These are phyloP conservation scores for Cyberlindnera sargentensis DNA, from an alignment of 805 yeast species.

Conservation along the genomic window DNA sequence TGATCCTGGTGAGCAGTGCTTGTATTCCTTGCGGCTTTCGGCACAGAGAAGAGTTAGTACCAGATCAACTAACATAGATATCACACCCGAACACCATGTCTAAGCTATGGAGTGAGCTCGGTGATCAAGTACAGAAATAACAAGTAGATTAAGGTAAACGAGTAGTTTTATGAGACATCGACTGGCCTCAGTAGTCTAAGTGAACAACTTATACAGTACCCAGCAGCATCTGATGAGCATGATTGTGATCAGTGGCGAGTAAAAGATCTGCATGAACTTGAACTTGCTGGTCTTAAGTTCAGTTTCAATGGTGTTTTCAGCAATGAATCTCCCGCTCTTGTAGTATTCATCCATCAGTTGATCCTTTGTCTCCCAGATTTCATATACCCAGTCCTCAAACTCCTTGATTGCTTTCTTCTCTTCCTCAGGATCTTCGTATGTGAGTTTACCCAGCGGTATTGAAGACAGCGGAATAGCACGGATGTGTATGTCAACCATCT, in stretches of 20 bases:
- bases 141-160: no score
- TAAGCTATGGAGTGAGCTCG: no score
- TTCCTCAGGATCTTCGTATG: conserved; percentile 36
- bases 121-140: no score
- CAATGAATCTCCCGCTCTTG: conserved; percentile 43
- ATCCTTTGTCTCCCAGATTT: conserved; percentile 78
- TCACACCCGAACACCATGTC: no score
- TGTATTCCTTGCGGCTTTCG: not conserved
- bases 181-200: no score
- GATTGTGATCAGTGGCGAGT: conserved; percentile 24
- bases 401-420: conserved; percentile 29
- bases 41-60: no score
- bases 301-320: conserved; percentile 8
- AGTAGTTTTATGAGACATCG: no score
- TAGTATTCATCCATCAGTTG: conserved; percentile 55
- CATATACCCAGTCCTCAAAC: conserved; percentile 72
- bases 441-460: conserved; percentile 55
- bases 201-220: no score
- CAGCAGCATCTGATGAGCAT: conserved; percentile 8
- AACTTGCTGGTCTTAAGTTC: conserved; percentile 16
- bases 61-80: no score
- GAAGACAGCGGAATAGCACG: conserved; percentile 49
- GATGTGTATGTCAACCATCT: conserved; percentile 54
- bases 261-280: conserved; percentile 27
- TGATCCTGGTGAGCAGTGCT: not conserved